Conservation (phyloP, 2,329 filamentous ascomycete species). For the Aspergillus sp. region DNA sequence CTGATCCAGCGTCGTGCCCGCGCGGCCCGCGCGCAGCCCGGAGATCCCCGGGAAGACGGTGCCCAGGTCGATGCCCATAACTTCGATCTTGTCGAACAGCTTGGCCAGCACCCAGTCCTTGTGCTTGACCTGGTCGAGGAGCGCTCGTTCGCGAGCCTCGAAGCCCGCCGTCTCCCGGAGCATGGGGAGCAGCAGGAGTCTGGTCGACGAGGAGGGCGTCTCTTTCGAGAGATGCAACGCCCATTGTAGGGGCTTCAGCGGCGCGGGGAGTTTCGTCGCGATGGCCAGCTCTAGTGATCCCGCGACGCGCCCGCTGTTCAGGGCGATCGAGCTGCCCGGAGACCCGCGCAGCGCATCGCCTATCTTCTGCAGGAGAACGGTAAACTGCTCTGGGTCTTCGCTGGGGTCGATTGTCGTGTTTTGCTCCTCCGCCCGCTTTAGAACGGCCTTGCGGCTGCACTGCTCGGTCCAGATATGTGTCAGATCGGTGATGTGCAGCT, state of each 20-base stretch:
- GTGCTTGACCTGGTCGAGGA: slow-evolving; percentile 43
- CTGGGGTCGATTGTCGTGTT: slow-evolving; percentile 52
- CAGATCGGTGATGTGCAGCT: slow-evolving; percentile 49
- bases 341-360: slow-evolving; percentile 36
- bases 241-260: slow-evolving; percentile 47
- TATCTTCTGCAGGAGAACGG: slow-evolving; percentile 48
- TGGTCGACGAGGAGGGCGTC: slow-evolving; percentile 34
- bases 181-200: slow-evolving; percentile 45
- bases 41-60: slow-evolving; percentile 48
- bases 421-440: slow-evolving; percentile 39
- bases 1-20: slow-evolving; percentile 39
- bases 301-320: slow-evolving; percentile 15
- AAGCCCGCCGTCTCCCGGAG: slow-evolving; percentile 41
- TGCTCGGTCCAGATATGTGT: slow-evolving; percentile 49
- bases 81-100: slow-evolving; percentile 50
- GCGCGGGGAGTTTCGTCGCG: slow-evolving; percentile 42
- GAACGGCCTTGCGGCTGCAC: slow-evolving; percentile 37
- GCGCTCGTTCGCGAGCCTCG: slow-evolving; percentile 38
- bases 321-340: slow-evolving; percentile 22
- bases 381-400: slow-evolving; percentile 47
- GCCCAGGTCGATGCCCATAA: slow-evolving; percentile 46
- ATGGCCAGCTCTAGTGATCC: slow-evolving; percentile 38
- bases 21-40: slow-evolving; percentile 37
- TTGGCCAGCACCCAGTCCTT: slow-evolving; percentile 53
- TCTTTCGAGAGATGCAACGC: slow-evolving; percentile 37